Evolutionary conservation across 257 asterid genomes (phyloP), one percentile per base, ranked within the genome.

Genomic region (Parsonsia alboflavescens): DNA sequence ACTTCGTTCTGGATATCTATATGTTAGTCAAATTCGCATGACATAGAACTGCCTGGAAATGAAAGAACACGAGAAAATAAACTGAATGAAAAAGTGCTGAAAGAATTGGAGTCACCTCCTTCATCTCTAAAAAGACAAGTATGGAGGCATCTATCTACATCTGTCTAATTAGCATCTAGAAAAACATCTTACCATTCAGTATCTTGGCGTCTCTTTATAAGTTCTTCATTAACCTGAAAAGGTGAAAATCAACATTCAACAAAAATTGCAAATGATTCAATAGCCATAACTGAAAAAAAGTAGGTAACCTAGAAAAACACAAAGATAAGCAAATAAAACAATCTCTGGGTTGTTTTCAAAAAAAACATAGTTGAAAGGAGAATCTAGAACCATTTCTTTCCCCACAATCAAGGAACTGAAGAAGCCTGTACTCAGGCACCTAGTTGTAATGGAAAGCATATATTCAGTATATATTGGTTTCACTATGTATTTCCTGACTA

Each of bases 191-290:
- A 90, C 96, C 96, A 90, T 83, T 90, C 93, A 21, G 84, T 75
- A 79, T 88, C 90, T 42, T 73, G 85, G 69, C 91, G 86, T 75
- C 96, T 88, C 84, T 86, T 90, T 84, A 88, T 82, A 80, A 90
- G 82, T 80, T 90, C 96, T 63, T 90, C 91, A 19, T 85, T 87
- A 30, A 90, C 96, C 93, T 85, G 87, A 78, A 85, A 6, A 80
- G 64, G 52, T 66, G 70, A 54, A 74, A 4, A 52, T 52, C 53
- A 48, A 17, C 7, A 13, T 39, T 49, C 46, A 7, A 13, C 10
- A 15, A 7, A 41, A 42, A 42, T 5, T 5, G 46, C 46, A 42
- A 65, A n/a, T 21, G 49, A 62, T 16, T 16, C 45, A 76, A 62
- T 24, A 46, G 56, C 21, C 50, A 63, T 41, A 46, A 48, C 59